These are phyloP conservation scores for Blastocystis sp. DNA, from an alignment of 352 stramenopile species.

Conservation along the genomic window DNA sequence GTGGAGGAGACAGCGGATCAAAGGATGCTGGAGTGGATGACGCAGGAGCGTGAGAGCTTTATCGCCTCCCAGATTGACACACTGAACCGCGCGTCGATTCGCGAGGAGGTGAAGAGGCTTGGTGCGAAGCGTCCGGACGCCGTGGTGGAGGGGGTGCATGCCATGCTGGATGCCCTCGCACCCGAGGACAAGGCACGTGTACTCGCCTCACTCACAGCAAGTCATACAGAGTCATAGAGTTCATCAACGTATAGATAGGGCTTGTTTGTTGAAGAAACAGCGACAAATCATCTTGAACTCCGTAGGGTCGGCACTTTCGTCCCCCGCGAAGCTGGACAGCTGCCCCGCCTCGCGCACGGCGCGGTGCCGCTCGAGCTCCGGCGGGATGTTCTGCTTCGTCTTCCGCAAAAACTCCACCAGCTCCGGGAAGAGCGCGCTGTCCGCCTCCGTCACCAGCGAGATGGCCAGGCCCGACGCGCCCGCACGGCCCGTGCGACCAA, in stretches of 20 bases:
- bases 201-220: constrained; percentile 28
- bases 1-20: not conserved
- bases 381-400: constrained; percentile 87
- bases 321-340: constrained; percentile 27
- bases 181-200: constrained; percentile 65
- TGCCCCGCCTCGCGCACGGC: constrained; percentile 73
- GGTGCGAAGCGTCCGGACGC: constrained; percentile 62
- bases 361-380: constrained; percentile 84
- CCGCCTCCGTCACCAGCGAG: constrained; percentile 93
- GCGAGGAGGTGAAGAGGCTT: constrained; percentile 60
- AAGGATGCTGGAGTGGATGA: constrained; percentile 65
- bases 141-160: constrained; percentile 67
- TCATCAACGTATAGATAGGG: too few relatives aligned
- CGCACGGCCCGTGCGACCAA: constrained; percentile 92
- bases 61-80: not conserved
- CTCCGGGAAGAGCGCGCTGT: constrained; percentile 92
- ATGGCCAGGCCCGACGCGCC: constrained; percentile 92
- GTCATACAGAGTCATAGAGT: not conserved
- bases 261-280: not conserved
- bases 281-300: constrained; percentile 66
- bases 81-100: constrained; percentile 6
- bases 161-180: constrained; percentile 46
- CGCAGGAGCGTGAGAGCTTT: not conserved
- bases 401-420: constrained; percentile 91
- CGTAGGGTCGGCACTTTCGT: not conserved